Evolutionary conservation across 2,329 filamentous ascomycete species (phyloP).

Genomic region (Cytospora leucostoma): DNA sequence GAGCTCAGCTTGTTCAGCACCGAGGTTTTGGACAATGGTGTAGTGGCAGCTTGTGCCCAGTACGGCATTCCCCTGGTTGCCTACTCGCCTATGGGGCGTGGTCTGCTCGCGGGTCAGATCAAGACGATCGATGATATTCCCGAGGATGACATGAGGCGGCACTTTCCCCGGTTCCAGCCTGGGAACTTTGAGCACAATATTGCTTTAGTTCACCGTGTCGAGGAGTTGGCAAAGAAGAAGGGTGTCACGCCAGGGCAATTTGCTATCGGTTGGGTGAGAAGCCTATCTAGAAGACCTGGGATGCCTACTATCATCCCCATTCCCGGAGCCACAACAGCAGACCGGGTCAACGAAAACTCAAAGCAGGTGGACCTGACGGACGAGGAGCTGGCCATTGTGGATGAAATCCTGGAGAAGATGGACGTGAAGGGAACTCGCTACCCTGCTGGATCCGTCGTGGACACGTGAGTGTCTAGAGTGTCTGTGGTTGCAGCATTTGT

Average conservation of each 20-base stretch:
- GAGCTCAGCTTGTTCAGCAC: conserved; percentile 55
- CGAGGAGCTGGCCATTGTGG: conserved; percentile 54
- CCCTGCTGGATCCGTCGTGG: conserved; percentile 37
- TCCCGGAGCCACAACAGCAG: conserved; percentile 61
- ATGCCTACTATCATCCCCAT: conserved; percentile 65
- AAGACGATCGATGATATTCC: conserved; percentile 57
- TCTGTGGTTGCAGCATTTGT: neutral
- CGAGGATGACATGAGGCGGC: conserved; percentile 48
- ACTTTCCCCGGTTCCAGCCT: conserved; percentile 60
- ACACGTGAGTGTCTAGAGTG: conserved; percentile 39
- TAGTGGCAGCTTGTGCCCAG: conserved; percentile 51
- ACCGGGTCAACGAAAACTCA: conserved; percentile 62
- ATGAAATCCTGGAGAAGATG: conserved; percentile 50
- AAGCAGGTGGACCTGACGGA: conserved; percentile 50
- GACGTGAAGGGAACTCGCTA: conserved; percentile 53
- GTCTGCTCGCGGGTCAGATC: conserved; percentile 56
- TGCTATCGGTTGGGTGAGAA: conserved; percentile 63
- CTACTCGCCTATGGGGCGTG: conserved; percentile 58
- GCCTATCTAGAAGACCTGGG: conserved; percentile 51
- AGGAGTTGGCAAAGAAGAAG: conserved; percentile 61
- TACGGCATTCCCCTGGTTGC: conserved; percentile 58
- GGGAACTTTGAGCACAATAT: conserved; percentile 67
- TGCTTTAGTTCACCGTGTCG: conserved; percentile 58
- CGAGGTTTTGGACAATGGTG: conserved; percentile 52
- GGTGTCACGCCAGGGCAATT: conserved; percentile 63